Base-by-base conservation (phyloP, 2,329 filamentous ascomycete genomes). In the Colletotrichum cordylinicola region DNA sequence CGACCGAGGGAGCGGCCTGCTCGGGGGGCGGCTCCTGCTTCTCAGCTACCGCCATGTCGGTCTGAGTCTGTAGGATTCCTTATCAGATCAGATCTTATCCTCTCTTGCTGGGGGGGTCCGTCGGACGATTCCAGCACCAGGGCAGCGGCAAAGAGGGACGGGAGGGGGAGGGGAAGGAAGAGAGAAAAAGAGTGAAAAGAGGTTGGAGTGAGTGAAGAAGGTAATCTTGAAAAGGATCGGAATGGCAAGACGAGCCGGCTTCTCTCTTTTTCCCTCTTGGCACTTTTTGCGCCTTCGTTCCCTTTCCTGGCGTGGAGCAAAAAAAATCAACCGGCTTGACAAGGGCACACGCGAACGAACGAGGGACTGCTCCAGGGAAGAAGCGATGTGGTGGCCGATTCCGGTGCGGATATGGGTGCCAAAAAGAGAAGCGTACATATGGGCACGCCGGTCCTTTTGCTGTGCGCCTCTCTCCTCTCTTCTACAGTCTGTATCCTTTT, bases 61-160 rank as follows among this genome's bases (percentile, higher is more conserved):
- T 37, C 13, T 67, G 56, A 24, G 60, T 61, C 60, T 39, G 48
- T 52, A 29, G 24, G 15, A 16, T 61, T 61, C 33, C 68, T 71
- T 61, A 66, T 74, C 72, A 66, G 72, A 71, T 74, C 61, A 55
- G 72, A 66, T 66, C 67, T 61, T 35, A 65, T 64, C 67, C 27
- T 70, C 66, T 62, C 58, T 67, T 65, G 61, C 72, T 67, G 60
- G 48, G 43, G 35, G 18, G 43, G 52, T 71, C 67, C 72, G 35
- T 66, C 60, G 21, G 55, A 61, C 60, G 52, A 60, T 65, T 66
- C 67, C 67, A 66, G 52, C 48, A 66, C 13, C 48, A n/a, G 24
- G 21, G 24, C 48, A 67, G 64, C 67, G 37, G 29, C 15, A 48
- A 27, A 31, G 48, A 24, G 39, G 37, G 55, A 29, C 27, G 65